Evolutionary conservation across 805 yeast species (phyloP), one percentile per base, ranked within the genome.

Genomic region (Zygosaccharomyces bailii): DNA sequence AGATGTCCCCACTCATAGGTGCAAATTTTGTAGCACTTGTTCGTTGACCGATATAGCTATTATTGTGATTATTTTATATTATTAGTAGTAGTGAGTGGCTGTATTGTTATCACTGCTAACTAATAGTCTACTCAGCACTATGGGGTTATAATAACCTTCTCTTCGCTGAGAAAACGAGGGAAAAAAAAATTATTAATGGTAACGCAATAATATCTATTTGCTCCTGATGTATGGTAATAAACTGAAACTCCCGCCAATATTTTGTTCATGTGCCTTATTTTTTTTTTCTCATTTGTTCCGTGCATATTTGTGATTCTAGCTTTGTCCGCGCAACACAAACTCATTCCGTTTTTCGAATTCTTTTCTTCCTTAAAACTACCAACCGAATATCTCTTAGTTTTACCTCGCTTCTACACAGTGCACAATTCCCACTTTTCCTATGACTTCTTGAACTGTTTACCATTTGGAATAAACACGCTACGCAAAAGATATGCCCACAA

Each of bases 401-500:
- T 1, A 70, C 68, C 5, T 54, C 52, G n/a, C 56, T 49, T 43
- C 78, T 61, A 46, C 78, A 73, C 7, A 73, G 56, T 7, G 75
- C 68, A 55, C 78, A 73, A 8, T 66, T 67, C 0, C 75, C 76
- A 36, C 55, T 53, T 10, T 46, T 51, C 36, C 58, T 58, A 17
- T 55, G 61, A 32, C 56, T 63, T 54, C 67, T 72, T 30, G 78
- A 78, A 53, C 68, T 70, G 9, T 76, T 73, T 25, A 75, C 71
- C 59, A 73, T 74, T 48, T 68, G 65, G 48, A 74, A 78, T 4
- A 75, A 64, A 55, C 84, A 79, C 20, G 71, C 72, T 4, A 72
- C 66, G 53, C 84, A 79, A 52, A 72, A 78, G 2, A 75, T 63
- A 56, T 79, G 84, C 0, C 84, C 84, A 60, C 84, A 79, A 0